These are phyloP conservation scores for Colletotrichum gigasporum DNA, from an alignment of 2,329 filamentous ascomycete genomes.

Conservation along the genomic window DNA sequence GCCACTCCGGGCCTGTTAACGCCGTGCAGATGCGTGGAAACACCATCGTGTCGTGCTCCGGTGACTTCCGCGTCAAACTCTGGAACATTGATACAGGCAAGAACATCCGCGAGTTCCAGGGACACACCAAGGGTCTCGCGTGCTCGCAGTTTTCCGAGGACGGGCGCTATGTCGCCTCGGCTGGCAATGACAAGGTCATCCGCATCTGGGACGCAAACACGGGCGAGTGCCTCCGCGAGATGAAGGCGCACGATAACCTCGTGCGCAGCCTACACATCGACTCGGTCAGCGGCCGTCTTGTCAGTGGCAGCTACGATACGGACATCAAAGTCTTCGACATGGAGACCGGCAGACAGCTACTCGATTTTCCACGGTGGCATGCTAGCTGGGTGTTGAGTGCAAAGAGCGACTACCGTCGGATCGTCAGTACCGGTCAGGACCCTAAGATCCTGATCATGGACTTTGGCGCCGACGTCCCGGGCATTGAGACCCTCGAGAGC, in stretches of 20 bases:
- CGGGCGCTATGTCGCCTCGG: slow-evolving; percentile 90
- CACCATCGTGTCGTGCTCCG: slow-evolving; percentile 90
- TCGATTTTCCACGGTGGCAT: slow-evolving; percentile 94
- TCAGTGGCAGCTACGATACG: slow-evolving; percentile 94
- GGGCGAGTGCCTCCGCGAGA: slow-evolving; percentile 82
- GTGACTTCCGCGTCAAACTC: slow-evolving; percentile 91
- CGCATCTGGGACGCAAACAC: slow-evolving; percentile 96
- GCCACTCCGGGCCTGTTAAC: slow-evolving; percentile 93
- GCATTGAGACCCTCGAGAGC: slow-evolving; percentile 68
- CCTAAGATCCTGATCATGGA: slow-evolving; percentile 93
- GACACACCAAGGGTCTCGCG: slow-evolving; percentile 91
- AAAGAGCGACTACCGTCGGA: slow-evolving; percentile 93
- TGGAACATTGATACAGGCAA: slow-evolving; percentile 94
- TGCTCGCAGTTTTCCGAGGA: slow-evolving; percentile 97
- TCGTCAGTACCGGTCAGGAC: slow-evolving; percentile 95
- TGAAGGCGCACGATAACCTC: slow-evolving; percentile 84
- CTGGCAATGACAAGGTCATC: slow-evolving; percentile 94
- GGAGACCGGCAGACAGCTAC: slow-evolving; percentile 78
- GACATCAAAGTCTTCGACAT: slow-evolving; percentile 96
- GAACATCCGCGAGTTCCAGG: slow-evolving; percentile 88
- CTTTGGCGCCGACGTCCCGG: slow-evolving; percentile 74
- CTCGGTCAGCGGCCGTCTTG: slow-evolving; percentile 82
- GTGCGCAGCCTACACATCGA: slow-evolving; percentile 94
- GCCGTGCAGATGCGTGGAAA: slow-evolving; percentile 95
- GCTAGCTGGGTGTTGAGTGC: slow-evolving; percentile 96